Conservation (phyloP, 163 green algal genomes). For the Volvox carteri region DNA sequence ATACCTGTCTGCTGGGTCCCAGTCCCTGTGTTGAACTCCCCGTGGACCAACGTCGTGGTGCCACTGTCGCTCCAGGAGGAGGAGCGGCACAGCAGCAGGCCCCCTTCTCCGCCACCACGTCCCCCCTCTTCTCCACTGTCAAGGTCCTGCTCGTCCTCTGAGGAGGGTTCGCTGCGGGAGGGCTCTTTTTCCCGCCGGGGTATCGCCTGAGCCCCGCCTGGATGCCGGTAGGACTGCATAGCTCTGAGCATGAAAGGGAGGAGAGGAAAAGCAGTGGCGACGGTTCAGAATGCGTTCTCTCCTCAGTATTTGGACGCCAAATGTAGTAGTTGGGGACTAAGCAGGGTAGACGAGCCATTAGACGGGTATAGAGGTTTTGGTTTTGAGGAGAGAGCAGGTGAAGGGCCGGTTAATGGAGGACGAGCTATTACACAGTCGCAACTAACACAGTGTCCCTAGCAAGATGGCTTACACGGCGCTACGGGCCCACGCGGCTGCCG, state of each 20-base stretch:
- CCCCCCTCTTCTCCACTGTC: too few species aligned
- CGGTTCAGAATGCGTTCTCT: neutral
- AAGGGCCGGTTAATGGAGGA: neutral
- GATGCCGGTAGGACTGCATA: slow-evolving; percentile 31
- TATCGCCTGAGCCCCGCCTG: neutral
- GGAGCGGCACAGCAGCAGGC: neutral
- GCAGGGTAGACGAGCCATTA: neutral
- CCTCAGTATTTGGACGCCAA: neutral
- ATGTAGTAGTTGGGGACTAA: neutral
- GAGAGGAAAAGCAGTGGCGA: neutral
- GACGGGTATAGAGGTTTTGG: neutral
- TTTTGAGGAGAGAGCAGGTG: neutral
- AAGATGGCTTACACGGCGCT: slow-evolving; percentile 17
- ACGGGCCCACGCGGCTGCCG: neutral
- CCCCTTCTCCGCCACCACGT: too few species aligned
- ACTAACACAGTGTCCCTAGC: too few species aligned
- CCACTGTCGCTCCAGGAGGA: slow-evolving; percentile 21
- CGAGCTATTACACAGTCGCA: neutral
- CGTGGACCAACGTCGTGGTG: too few species aligned
- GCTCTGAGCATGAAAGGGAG: neutral
- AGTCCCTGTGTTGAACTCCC: neutral
- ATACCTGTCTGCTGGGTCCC: neutral
- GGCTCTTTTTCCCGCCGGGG: neutral
- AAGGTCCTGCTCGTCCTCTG: slow-evolving; percentile 43
- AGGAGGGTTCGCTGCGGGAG: slow-evolving; percentile 24